These are phyloP conservation scores for Yamadazyma mexicana DNA, from an alignment of 1,139 yeast genomes.

Conservation along the genomic window DNA sequence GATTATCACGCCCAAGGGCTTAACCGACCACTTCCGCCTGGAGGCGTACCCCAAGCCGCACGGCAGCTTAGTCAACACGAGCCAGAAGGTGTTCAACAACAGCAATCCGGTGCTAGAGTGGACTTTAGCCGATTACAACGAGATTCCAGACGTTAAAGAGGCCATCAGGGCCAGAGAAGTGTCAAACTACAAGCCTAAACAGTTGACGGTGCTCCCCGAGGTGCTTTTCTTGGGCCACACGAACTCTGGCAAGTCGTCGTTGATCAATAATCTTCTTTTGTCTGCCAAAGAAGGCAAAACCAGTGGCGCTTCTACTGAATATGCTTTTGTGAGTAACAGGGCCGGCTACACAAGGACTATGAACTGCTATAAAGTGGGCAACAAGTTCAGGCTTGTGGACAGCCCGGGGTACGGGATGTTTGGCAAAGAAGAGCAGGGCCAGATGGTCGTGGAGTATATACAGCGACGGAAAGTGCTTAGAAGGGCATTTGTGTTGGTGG, in stretches of 20 bases:
- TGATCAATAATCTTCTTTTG: constrained; percentile 56
- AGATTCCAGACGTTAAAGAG: constrained; percentile 59
- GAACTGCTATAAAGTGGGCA: constrained; percentile 69
- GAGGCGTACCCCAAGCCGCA: constrained; percentile 16
- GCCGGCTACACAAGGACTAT: constrained; percentile 81
- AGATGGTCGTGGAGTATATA: constrained; percentile 63
- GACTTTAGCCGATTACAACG: constrained; percentile 52
- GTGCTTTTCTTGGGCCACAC: constrained; percentile 75
- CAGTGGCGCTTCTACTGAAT: constrained; percentile 28
- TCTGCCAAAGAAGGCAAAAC: constrained; percentile 18
- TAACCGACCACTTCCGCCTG: constrained; percentile 25
- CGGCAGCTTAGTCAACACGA: constrained; percentile 3
- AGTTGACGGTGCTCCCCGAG: constrained; percentile 53
- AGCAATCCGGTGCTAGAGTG: constrained; percentile 54
- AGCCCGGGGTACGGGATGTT: constrained; percentile 84
- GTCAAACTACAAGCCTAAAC: constrained; percentile 19
- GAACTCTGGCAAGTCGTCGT: constrained; percentile 81
- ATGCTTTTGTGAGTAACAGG: constrained; percentile 56
- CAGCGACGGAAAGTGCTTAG: constrained; percentile 51
- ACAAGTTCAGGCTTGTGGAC: constrained; percentile 66
- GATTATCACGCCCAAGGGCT: constrained; percentile 25
- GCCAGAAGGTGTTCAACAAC: constrained; percentile 41
- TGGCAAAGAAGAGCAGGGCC: constrained; percentile 66
- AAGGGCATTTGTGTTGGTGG: constrained; percentile 61
- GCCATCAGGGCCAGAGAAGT: constrained; percentile 17